Conservation (phyloP, 164 flowering plant species). For the Piper longum region DNA sequence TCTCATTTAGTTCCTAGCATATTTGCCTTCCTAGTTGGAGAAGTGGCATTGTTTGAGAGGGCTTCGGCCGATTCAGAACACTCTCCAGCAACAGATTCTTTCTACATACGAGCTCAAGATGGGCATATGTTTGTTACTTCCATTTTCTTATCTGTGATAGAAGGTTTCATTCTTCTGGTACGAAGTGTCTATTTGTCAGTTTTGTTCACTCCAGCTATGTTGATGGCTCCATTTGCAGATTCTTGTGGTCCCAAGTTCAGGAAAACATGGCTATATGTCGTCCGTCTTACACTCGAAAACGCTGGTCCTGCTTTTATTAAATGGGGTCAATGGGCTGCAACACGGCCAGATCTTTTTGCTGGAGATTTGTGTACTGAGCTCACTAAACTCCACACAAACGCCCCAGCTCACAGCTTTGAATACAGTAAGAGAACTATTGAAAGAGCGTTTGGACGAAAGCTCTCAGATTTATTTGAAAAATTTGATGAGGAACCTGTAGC, state of each 20-base stretch:
- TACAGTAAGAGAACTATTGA: constrained; percentile 48
- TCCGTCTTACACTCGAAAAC: constrained; percentile 49
- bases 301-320: constrained; percentile 89
- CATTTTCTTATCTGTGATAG: constrained; percentile 30
- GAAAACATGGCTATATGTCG: constrained; percentile 41
- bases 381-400: constrained; percentile 53
- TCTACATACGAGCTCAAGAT: constrained; percentile 44
- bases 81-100: constrained; percentile 15
- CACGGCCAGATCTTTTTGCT: constrained; percentile 78
- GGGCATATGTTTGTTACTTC: constrained; percentile 35
- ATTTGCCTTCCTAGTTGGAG: constrained; percentile 29
- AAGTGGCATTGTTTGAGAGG: constrained; percentile 26
- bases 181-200: constrained; percentile 46
- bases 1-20: constrained; percentile 49
- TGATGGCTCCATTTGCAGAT: constrained; percentile 62
- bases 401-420: constrained; percentile 63
- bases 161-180: constrained; percentile 32
- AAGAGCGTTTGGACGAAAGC: constrained; percentile 56
- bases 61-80: constrained; percentile 29
- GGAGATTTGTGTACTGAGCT: constrained; percentile 53
- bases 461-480: constrained; percentile 54
- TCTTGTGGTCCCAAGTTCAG: constrained; percentile 37
- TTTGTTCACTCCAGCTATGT: constrained; percentile 49
- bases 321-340: constrained; percentile 92
- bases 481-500: constrained; percentile 79